Base-by-base conservation (phyloP, 208 protist genomes). In the Trypanosoma mega region DNA sequence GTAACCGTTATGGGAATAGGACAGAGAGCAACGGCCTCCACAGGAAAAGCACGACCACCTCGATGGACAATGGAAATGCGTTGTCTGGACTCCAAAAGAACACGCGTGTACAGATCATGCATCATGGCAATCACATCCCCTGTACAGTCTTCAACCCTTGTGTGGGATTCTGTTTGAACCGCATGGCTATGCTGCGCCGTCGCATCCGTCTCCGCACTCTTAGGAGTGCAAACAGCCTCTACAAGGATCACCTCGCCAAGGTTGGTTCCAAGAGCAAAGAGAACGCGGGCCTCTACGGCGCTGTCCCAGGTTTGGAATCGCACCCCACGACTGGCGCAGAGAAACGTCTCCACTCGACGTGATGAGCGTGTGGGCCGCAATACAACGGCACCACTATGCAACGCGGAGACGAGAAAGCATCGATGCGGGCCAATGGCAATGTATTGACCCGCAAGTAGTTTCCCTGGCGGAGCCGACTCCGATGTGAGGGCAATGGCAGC, bases 331-430 rank as follows among this genome's bases (percentile, higher is more conserved):
- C 66, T 72, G 11, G 48, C 56, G 30, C 39, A 47, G 16, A 58
- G 36, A 49, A 80, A 68, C 2, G 48, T 33, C 23, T 80, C 74
- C n/a, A n/a, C n/a, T n/a, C n/a, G n/a, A n/a, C n/a, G n/a, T n/a
- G n/a, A n/a, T n/a, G n/a, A n/a, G n/a, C n/a, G n/a, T n/a, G n/a
- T n/a, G n/a, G n/a, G n/a, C n/a, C n/a, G n/a, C n/a, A n/a, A n/a
- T n/a, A n/a, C n/a, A n/a, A n/a, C n/a, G n/a, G n/a, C n/a, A n/a
- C n/a, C n/a, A n/a, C n/a, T n/a, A n/a, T n/a, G n/a, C n/a, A n/a
- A n/a, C n/a, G n/a, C n/a, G n/a, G n/a, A n/a, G n/a, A n/a, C n/a
- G n/a, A n/a, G n/a, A n/a, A n/a, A n/a, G n/a, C n/a, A n/a, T 20
- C 39, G 6, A 41, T 54, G 21, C 29, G 7, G 26, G 3, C 30